Evolutionary conservation across 2,329 filamentous ascomycete species (phyloP), one percentile per base, ranked within the genome.

Genomic region (Samsoniella hepiali): DNA sequence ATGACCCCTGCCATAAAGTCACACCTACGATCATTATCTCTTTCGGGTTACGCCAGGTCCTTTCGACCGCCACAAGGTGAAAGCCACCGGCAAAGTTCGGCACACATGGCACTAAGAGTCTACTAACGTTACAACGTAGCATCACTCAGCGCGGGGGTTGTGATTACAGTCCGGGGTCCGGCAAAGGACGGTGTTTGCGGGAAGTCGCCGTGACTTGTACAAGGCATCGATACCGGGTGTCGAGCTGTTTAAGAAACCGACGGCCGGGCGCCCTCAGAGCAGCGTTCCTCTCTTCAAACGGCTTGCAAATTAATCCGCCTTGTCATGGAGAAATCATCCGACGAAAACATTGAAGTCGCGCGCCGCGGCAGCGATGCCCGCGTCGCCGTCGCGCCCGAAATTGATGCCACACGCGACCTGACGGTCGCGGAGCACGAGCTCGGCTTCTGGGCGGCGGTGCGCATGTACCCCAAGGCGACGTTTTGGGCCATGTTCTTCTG

Each of bases 391-490:
- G 58, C 32, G 36, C 45, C 67, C 32, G 65, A 65, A 10, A 68
- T 69, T 31, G 65, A 68, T 13, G 62, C 68, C n/a, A 69, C 69
- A 8, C 69, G 66, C 53, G 66, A 68, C 44, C 65, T 66, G 5
- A 69, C 68, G 29, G 65, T 66, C 57, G 66, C 65, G 2, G 69
- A 70, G 56, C 69, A 70, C 45, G 74, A 70, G 34, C 66, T 70
- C 27, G 67, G 68, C 38, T 70, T 70, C 63, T 68, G 68, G 67
- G 66, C 81, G 9, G 69, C 69, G 22, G 56, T 71, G 27, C 54
- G 57, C 22, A 67, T 68, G 61, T 96, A 71, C 47, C 67, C 67
- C 22, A 68, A 70, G 54, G 71, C 71, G 7, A 70, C 71, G 38
- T 68, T 69, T 51, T 73, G 71, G 71, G 67, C 71, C 59, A 67